Percentiles rank a stretch among this genome's conserved stretches.
These are phyloP conservation scores for Mycena crocata DNA, from an alignment of 768 basidiomycete genomes.

Conservation along the genomic window DNA sequence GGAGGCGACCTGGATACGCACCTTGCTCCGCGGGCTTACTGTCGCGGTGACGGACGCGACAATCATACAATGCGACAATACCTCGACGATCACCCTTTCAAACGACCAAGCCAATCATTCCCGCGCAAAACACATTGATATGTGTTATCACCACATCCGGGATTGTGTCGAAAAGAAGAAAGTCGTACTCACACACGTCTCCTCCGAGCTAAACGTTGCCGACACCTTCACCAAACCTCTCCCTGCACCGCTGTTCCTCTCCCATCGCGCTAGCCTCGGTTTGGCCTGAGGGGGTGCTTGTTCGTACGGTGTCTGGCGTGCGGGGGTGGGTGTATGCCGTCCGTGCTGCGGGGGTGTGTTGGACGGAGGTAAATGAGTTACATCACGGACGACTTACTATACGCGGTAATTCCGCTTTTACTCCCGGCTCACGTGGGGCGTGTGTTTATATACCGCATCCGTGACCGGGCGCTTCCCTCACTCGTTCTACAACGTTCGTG, in stretches of 20 bases:
- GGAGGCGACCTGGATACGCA: background rate
- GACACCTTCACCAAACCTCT: constrained; percentile 47
- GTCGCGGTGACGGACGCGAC: background rate
- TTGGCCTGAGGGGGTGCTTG: constrained; percentile 8
- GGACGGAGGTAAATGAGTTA: background rate
- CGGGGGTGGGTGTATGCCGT: constrained; percentile 1
- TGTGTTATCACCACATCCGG: constrained; percentile 44
- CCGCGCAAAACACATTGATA: constrained; percentile 48
- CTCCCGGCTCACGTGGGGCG: no score
- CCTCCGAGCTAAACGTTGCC: constrained; percentile 38
- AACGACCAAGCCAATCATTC: constrained; percentile 1
- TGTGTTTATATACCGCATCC: no score
- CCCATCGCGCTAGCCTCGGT: background rate
- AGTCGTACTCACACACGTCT: constrained; percentile 35
- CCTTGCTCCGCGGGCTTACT: background rate
- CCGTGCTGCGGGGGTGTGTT: background rate
- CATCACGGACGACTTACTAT: background rate
- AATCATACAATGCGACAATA: constrained; percentile 8
- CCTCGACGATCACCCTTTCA: background rate
- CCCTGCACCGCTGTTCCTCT: background rate
- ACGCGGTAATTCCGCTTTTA: no score
- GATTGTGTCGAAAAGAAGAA: constrained; percentile 37
- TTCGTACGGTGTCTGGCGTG: constrained; percentile 8
- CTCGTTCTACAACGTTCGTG: no score
- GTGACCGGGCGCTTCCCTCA: no score